Evolutionary conservation across 805 yeast genomes (phyloP), one percentile per base, ranked within the genome.

Genomic region (Hanseniaspora mollemarum): DNA sequence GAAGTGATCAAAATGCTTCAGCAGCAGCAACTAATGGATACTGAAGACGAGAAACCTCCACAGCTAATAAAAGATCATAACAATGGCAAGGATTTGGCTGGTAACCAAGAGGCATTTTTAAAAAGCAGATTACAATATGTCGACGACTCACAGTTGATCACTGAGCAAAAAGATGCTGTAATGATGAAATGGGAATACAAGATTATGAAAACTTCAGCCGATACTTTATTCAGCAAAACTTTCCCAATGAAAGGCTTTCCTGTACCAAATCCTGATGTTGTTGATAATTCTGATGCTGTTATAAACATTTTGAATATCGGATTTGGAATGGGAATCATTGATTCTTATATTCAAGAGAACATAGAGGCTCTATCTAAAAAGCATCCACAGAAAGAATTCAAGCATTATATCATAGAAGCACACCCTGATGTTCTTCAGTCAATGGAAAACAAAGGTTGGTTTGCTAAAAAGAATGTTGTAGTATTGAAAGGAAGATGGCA

Each of bases 171-270:
- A 43, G 96, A 88, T 59, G 97, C 96, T 16, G 96, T 88, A 2
- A 88, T 88, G 97, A 88, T 88, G 97, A 83, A 82, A 58, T 88
- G 97, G 97, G 97, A 88, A 62, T 73, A 78, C 4, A 76, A 78
- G 19, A 70, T 88, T 51, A 88, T 88, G 97, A 69, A 73, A 48
- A 71, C 80, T 15, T 94, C 94, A 0, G 82, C 94, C 51, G 79
- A 83, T 31, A 69, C 90, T 0, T 62, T 90, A n/a, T 80, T 81
- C 61, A 69, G 69, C 43, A 69, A 76, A 1, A 58, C 67, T 12
- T 62, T 59, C 7, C 67, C 58, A n/a, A 31, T 39, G 43, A 7
- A 22, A 5, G 44, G 44, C 7, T 46, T 46, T 15, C 28, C 51
- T 3, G 25, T 39, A 12, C 51, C 51, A 15, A 19, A 46, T 25